Evolutionary conservation across 2,329 filamentous ascomycete species (phyloP), one percentile per base, ranked within the genome.

Genomic region (Fonsecaea multimorphosa): DNA sequence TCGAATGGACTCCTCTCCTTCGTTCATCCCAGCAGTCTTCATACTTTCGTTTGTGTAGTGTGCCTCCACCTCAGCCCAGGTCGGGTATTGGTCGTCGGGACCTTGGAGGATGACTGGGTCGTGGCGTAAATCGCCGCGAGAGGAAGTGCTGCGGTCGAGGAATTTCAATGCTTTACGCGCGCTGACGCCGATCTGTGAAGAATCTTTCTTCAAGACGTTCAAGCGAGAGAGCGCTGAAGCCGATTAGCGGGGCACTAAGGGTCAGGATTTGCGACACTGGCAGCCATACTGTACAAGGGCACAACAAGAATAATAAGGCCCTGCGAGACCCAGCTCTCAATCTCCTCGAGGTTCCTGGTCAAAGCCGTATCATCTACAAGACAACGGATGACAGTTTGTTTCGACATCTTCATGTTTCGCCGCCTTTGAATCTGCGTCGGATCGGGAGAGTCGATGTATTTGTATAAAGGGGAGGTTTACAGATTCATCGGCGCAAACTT

Each of bases 311-410:
- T 81, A 60, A 84, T 79, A 40, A 78, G 77, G 34, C 82, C 81
- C 62, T 82, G 79, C 29, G 79, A 77, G 57, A 82, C 81, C 80
- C 82, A 84, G 73, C 78, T 78, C 74, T 84, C 84, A 66, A 85
- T 81, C 72, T 84, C 82, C 63, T 80, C 80, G 68, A 85, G 82
- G 66, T 82, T 83, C 58, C 81, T 81, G 54, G 81, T 82, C 63
- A 85, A 73, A 55, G 81, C 81, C 58, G 82, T 84, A 70, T 83
- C 82, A 72, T 85, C 83, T 68, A 83, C 80, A 67, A 84, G 80
- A 76, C 82, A 84, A 73, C 82, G 79, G 70, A 83, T 81, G 70
- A 80, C 76, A 72, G 81, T 82, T 70, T 78, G 78, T 53, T 63
- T 63, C 14, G 70, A 60, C 70, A 69, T 70, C 27, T 61, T 67